Base-by-base conservation (phyloP, 768 basidiomycete genomes). In the Tylopilus intermedius region DNA sequence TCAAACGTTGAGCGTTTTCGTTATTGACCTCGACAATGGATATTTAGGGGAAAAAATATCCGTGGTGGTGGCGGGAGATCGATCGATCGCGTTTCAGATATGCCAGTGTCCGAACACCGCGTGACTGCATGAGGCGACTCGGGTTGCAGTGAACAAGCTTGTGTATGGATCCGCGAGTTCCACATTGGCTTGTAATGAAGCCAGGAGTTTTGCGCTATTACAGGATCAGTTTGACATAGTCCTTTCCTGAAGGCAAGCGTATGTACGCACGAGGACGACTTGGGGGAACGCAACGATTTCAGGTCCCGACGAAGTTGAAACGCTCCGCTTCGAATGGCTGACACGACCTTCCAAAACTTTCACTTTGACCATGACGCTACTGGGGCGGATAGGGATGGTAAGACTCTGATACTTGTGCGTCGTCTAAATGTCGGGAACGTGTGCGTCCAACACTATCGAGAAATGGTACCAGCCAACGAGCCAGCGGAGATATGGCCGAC, bases 301-400 rank as follows among this genome's bases (percentile, higher is more conserved):
- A 56, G 50, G 18, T 60, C 30, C 53, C 54, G 61, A 59, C 47
- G 38, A 0, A n/a, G 24, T 24, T 48, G 49, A 55, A 47, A 59
- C 40, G 47, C 52, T 49, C 49, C 49, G 54, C 46, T 49, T 46
- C 13, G 53, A 59, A 55, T 14, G 30, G 53, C 45, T 45, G 52
- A 38, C 40, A 11, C 29, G 6, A 8, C 18, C 21, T 27, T 45
- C 33, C 22, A 21, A 35, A 29, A 35, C 6, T 30, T 30, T 15
- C 22, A 43, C n/a, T 11, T 22, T 38, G 41, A 53, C 24, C 24
- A 21, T 15, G 30, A 15, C 35, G 35, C 18, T 18, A 18, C 18
- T 37, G 35, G 27, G 18, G n/a, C 26, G 4, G 37, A 38, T 29
- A n/a, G 13, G 14, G 45, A 27, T 30, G 33, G 30, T 30, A 41